Percentiles rank a stretch among this genome's conserved stretches.
These are phyloP conservation scores for Arachnomyces sp. DNA, from an alignment of 2,329 filamentous ascomycete genomes.

Conservation along the genomic window DNA sequence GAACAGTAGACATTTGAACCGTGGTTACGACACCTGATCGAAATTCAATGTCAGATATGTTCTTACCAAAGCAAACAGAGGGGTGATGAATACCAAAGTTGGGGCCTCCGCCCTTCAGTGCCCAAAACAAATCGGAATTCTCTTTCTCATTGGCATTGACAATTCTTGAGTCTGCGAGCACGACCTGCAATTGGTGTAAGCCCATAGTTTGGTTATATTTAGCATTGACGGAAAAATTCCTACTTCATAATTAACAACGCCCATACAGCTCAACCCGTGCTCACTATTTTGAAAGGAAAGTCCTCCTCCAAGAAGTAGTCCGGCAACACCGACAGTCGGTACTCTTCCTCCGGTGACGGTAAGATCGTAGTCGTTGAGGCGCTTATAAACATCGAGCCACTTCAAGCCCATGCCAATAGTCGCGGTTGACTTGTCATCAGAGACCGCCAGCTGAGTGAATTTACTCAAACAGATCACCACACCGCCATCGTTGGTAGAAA, in stretches of 20 bases:
- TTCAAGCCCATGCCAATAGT: slow-evolving; percentile 40
- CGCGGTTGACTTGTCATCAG: slow-evolving; percentile 27
- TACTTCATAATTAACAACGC: slow-evolving; percentile 14
- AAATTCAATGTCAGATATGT: too few relatives aligned
- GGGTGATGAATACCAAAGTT: slow-evolving; percentile 18
- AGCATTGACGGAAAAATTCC: not conserved
- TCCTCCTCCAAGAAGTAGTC: slow-evolving; percentile 36
- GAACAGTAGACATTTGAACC: slow-evolving; percentile 12
- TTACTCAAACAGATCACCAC: slow-evolving; percentile 43
- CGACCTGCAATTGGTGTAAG: slow-evolving; percentile 7
- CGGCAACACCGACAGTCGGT: slow-evolving; percentile 38
- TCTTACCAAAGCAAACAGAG: too few relatives aligned
- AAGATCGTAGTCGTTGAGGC: slow-evolving; percentile 34
- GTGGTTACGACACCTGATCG: slow-evolving; percentile 12
- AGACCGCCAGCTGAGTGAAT: slow-evolving; percentile 31
- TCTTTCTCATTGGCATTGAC: slow-evolving; percentile 10
- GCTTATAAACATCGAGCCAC: slow-evolving; percentile 39
- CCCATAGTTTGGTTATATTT: too few relatives aligned
- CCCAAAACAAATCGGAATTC: slow-evolving; percentile 24
- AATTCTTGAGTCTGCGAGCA: slow-evolving; percentile 13
- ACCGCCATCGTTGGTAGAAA: slow-evolving; percentile 24
- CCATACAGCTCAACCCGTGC: slow-evolving; percentile 11
- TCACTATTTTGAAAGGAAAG: slow-evolving; percentile 14
- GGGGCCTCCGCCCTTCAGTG: slow-evolving; percentile 23
- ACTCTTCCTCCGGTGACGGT: slow-evolving; percentile 40